phyloP scores from a whole-genome alignment of 306 rosid species.

The Ziziphus jujuba region DNA sequence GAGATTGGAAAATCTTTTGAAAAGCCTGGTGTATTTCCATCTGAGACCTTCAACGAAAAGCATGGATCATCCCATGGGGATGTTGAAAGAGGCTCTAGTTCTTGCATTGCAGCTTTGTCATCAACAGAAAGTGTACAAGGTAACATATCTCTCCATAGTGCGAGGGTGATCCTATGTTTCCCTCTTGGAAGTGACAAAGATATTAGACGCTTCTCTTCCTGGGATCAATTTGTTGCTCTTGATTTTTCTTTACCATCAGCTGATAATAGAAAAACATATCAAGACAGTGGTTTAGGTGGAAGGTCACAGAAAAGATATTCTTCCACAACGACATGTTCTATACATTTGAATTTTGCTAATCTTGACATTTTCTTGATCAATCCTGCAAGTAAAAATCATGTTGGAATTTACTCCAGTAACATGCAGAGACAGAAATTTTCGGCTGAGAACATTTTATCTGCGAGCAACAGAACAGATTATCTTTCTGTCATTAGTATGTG shows the following conservation, averaged over 20 bases:
- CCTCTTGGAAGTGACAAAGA: constrained; percentile 51
- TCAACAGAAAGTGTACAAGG: constrained; percentile 52
- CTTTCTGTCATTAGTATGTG: constrained; percentile 56
- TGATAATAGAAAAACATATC: constrained; percentile 30
- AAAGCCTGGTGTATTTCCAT: constrained; percentile 29
- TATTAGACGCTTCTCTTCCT: constrained; percentile 41
- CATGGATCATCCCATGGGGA: constrained; percentile 34
- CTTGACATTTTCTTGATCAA: constrained; percentile 58
- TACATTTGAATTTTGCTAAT: constrained; percentile 57
- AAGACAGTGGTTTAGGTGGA: constrained; percentile 43
- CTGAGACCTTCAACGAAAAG: constrained; percentile 36
- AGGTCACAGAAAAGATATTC: constrained; percentile 52
- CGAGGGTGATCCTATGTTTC: constrained; percentile 83
- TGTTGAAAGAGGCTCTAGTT: constrained; percentile 38
- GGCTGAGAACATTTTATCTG: constrained; percentile 59
- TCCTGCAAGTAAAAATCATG: constrained; percentile 32
- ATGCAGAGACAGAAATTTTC: constrained; percentile 42
- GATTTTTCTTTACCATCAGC: constrained; percentile 58
- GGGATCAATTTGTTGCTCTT: constrained; percentile 75
- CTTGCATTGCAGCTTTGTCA: constrained; percentile 46
- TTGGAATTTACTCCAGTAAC: constrained; percentile 35
- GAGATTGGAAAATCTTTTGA: constrained; percentile 54
- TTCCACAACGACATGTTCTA: constrained; percentile 46
- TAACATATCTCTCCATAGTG: constrained; percentile 61
- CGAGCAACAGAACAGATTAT: constrained; percentile 40